A percentile compares a stretch with the other conserved stretches of the same genome.
phyloP scores from a whole-genome alignment of 2,329 filamentous ascomycete genomes.

The Penicillium sp. region DNA sequence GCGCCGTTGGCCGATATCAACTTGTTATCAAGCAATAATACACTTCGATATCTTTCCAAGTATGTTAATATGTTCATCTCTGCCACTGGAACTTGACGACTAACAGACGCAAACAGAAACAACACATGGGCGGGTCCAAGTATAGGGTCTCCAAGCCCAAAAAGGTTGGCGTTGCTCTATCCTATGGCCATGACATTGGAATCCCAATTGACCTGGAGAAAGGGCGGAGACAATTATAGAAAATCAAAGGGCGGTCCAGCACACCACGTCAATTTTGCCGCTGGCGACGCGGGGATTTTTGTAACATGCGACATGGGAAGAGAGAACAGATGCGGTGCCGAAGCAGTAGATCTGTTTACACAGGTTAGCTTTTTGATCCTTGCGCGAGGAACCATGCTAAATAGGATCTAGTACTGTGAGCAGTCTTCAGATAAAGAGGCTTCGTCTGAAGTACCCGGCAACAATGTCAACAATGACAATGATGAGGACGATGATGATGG shows the following conservation, averaged over 20 bases:
- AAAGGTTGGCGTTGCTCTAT: background rate
- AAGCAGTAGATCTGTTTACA: conserved; percentile 55
- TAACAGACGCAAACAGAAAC: background rate
- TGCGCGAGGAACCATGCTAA: conserved; percentile 11
- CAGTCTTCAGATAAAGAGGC: background rate
- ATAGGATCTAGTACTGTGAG: conserved; percentile 5
- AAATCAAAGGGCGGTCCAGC: conserved; percentile 23
- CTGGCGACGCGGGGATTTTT: conserved; percentile 60
- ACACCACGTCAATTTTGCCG: conserved; percentile 27
- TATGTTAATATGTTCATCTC: background rate
- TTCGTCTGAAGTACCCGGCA: background rate
- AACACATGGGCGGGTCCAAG: background rate
- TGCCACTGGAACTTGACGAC: background rate
- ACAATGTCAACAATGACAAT: background rate
- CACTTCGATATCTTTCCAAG: background rate
- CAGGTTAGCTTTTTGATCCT: conserved; percentile 40
- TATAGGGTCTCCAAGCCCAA: conserved; percentile 7
- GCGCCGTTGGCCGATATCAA: background rate
- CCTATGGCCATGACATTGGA: background rate
- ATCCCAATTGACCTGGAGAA: background rate
- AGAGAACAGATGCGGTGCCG: conserved; percentile 57
- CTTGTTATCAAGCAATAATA: too few relatives aligned
- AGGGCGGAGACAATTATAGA: conserved; percentile 29
- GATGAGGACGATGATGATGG: conserved; percentile 28
- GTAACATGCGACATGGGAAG: conserved; percentile 60